These are phyloP conservation scores for Phytomonas serpens DNA, from an alignment of 208 protist genomes.

Conservation along the genomic window DNA sequence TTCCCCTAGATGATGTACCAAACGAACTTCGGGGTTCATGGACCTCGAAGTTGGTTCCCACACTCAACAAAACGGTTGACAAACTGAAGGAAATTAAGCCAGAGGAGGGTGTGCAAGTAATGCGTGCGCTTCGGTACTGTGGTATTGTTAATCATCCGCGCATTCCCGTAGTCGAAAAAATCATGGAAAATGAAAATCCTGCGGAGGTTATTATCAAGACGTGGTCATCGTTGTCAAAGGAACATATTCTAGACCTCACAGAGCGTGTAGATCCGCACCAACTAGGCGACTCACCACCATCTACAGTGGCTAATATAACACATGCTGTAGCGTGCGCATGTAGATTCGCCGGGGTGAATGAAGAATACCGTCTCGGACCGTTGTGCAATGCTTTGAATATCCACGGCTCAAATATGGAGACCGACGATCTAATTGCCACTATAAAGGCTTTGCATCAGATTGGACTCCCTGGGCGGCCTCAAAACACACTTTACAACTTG, in stretches of 20 bases:
- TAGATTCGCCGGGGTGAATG: constrained; percentile 15
- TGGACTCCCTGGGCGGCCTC: constrained; percentile 23
- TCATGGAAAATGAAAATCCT: constrained; percentile 31
- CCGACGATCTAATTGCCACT: constrained; percentile 44
- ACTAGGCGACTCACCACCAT: constrained; percentile 32
- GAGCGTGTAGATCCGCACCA: constrained; percentile 62
- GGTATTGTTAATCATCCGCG: constrained; percentile 59
- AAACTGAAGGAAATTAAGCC: constrained; percentile 54
- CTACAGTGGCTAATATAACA: constrained; percentile 44
- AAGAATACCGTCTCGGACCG: constrained; percentile 50
- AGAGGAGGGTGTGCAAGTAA: constrained; percentile 63
- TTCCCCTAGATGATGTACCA: constrained; percentile 29
- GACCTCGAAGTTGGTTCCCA: constrained; percentile 46
- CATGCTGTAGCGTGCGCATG: constrained; percentile 45
- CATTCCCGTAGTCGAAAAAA: constrained; percentile 35
- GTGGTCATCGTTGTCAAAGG: constrained; percentile 58
- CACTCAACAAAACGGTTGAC: constrained; percentile 35
- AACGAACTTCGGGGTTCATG: constrained; percentile 39
- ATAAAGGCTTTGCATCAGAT: constrained; percentile 55
- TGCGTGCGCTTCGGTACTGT: constrained; percentile 65
- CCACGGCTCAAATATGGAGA: constrained; percentile 46
- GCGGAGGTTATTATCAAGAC: constrained; percentile 70
- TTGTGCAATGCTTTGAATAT: constrained; percentile 57
- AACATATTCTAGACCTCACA: constrained; percentile 67
- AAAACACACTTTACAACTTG: constrained; percentile 31